Percentiles rank a stretch among this genome's conserved stretches.
Conservation (phyloP, 2,329 filamentous ascomycete genomes). For the Lecanicillium sp. region DNA sequence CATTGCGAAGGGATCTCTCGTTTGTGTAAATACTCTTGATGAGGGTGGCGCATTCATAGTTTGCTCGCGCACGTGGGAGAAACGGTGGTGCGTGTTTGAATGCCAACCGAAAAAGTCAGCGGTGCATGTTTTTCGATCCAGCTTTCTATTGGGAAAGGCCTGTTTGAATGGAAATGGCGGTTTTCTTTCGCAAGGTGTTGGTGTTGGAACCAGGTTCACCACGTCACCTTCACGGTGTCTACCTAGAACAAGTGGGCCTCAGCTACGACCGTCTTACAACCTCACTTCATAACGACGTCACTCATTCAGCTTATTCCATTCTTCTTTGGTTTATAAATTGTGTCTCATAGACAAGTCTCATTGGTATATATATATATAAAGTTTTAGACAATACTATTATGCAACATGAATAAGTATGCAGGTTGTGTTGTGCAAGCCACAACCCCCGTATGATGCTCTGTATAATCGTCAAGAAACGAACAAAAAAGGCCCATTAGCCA, state of each 20-base stretch:
- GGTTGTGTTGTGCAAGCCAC: neutral
- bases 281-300: neutral
- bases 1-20: no score
- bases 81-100: no score
- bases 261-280: neutral
- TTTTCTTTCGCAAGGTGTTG: neutral
- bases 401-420: constrained; percentile 7
- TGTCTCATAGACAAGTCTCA: no score
- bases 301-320: no score
- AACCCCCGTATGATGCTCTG: constrained; percentile 2
- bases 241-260: constrained; percentile 1
- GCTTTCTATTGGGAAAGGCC: neutral
- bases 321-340: no score
- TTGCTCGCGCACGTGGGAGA: no score
- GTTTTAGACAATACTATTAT: constrained; percentile 13
- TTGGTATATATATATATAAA: constrained; percentile 6
- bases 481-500: neutral
- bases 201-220: neutral
- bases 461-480: neutral
- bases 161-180: neutral
- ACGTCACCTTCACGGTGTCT: constrained; percentile 1
- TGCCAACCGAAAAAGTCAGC: no score
- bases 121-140: no score
- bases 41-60: no score
- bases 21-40: no score